Percentiles rank a stretch among this genome's conserved stretches.
phyloP scores from a whole-genome alignment of 1,284 basidiomycete species.

The Cutaneotrichosporon sp. region DNA sequence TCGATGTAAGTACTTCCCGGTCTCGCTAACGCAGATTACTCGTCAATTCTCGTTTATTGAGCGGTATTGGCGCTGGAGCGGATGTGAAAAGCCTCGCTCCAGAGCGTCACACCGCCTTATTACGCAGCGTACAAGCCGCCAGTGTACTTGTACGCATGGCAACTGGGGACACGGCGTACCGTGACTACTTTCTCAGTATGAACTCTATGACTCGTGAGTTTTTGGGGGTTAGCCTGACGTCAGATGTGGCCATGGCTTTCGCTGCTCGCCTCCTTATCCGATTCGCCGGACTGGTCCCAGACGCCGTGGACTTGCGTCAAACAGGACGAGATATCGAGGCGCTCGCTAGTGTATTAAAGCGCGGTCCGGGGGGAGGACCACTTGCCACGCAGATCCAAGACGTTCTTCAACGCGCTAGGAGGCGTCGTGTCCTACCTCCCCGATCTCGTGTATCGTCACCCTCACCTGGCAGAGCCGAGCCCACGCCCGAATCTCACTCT shows the following conservation, averaged over 20 bases:
- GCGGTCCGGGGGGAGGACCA: conserved; percentile 22
- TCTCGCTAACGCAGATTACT: conserved; percentile 18
- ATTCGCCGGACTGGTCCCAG: conserved; percentile 39
- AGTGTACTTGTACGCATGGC: conserved; percentile 13
- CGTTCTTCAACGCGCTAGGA: conserved; percentile 10
- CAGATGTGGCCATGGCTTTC: conserved; percentile 37
- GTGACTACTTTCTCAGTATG: conserved; percentile 11
- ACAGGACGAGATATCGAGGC: conserved; percentile 42
- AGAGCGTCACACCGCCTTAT: conserved; percentile 7
- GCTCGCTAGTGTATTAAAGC: conserved; percentile 32
- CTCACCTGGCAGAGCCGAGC: neutral
- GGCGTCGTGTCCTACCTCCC: conserved; percentile 8
- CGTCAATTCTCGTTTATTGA: conserved; percentile 34
- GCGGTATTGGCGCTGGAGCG: conserved; percentile 26
- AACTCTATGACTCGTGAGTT: conserved; percentile 10
- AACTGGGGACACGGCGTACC: conserved; percentile 46
- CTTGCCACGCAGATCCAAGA: conserved; percentile 13
- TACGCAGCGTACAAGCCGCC: conserved; percentile 4
- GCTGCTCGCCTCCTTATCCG: conserved; percentile 43
- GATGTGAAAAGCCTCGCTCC: conserved; percentile 29
- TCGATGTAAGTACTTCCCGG: conserved; percentile 3
- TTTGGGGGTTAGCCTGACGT: neutral
- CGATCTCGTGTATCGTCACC: conserved; percentile 5
- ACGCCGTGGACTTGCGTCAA: conserved; percentile 35
- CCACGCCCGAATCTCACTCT: neutral